Conservation (phyloP, 495 filamentous ascomycete genomes). For the Parathielavia hyrcaniae region DNA sequence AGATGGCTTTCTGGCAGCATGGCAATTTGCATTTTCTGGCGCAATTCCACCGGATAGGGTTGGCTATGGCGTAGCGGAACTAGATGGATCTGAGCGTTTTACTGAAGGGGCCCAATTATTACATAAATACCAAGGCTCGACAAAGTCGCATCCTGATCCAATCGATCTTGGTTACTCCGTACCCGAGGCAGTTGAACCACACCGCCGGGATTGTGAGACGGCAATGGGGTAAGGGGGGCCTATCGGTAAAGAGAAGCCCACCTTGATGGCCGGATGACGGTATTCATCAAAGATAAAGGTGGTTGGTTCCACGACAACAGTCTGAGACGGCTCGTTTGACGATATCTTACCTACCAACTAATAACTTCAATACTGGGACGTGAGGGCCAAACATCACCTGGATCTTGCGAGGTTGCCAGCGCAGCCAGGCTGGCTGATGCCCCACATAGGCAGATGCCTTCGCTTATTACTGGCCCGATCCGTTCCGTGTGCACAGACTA, state of each 20-base stretch:
- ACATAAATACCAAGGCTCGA: not conserved
- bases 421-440: not conserved
- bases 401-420: too few species aligned
- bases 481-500: too few species aligned
- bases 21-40: not conserved
- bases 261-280: too few species aligned
- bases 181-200: not conserved
- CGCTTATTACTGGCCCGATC: too few species aligned
- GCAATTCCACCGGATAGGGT: not conserved
- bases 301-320: too few species aligned
- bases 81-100: not conserved
- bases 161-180: not conserved
- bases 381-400: too few species aligned
- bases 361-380: too few species aligned
- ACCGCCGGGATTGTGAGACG: not conserved
- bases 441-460: not conserved
- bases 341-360: too few species aligned
- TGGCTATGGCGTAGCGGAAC: not conserved
- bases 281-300: too few species aligned
- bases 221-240: not conserved
- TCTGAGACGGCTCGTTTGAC: too few species aligned
- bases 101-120: too few species aligned
- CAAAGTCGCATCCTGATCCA: not conserved
- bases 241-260: too few species aligned
- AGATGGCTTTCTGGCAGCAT: constrained; percentile 5